These are phyloP conservation scores for Plicaturopsis crispa DNA, from an alignment of 768 basidiomycete species.

Conservation along the genomic window DNA sequence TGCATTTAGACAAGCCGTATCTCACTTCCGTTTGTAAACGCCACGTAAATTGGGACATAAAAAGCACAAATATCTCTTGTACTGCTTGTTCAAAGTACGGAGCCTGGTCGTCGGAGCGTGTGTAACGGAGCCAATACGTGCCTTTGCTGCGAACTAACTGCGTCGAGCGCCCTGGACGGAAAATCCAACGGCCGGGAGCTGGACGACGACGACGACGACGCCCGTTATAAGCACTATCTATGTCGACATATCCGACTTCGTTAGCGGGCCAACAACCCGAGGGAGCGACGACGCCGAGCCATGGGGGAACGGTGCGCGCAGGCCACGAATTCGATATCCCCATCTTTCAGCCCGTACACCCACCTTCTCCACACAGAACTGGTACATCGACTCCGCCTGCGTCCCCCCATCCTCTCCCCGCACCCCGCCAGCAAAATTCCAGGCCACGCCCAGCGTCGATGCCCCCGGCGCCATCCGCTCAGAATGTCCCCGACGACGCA, in stretches of 20 bases:
- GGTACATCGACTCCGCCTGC: slow-evolving; percentile 16
- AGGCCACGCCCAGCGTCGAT: slow-evolving; percentile 64
- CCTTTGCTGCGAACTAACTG: no score
- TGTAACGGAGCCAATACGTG: no score
- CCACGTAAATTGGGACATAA: no score
- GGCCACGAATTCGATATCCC: slow-evolving; percentile 65
- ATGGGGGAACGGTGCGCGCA: slow-evolving; percentile 43
- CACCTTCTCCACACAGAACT: slow-evolving; percentile 11
- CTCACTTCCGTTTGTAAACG: no score
- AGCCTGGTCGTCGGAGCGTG: no score
- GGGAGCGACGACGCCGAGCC: slow-evolving; percentile 37
- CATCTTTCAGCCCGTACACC: slow-evolving; percentile 27
- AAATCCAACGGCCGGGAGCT: no score
- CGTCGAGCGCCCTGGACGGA: no score
- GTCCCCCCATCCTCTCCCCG: slow-evolving; percentile 25
- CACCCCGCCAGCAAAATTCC: slow-evolving; percentile 14
- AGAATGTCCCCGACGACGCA: slow-evolving; percentile 3
- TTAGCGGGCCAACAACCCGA: slow-evolving; percentile 42
- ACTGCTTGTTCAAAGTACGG: no score
- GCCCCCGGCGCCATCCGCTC: slow-evolving; percentile 33
- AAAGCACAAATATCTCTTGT: no score
- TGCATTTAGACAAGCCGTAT: no score
- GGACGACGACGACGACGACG: no score
- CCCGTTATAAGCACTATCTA: no score
- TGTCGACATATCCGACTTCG: slow-evolving; percentile 44